phyloP scores from a whole-genome alignment of 176 grass and related monocot genomes.

The Aegilops longissima region DNA sequence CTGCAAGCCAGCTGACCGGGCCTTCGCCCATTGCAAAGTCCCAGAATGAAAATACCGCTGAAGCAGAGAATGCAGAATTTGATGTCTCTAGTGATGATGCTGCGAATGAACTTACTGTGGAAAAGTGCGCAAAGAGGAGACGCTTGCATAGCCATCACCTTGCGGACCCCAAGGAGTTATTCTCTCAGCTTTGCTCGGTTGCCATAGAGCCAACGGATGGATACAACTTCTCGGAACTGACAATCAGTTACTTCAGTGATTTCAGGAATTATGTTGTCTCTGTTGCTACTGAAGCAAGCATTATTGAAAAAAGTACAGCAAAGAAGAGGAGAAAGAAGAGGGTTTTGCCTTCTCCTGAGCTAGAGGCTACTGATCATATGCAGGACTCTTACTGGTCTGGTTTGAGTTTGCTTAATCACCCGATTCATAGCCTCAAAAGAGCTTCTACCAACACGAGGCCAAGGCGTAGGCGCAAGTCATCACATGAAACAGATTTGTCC shows the following conservation, averaged over 20 bases:
- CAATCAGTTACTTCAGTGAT: conserved; percentile 77
- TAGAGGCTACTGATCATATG: conserved; percentile 79
- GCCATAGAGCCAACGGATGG: conserved; percentile 61
- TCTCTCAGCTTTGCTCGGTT: conserved; percentile 59
- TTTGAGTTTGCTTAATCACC: conserved; percentile 73
- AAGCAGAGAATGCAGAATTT: conserved; percentile 76
- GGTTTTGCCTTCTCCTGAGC: conserved; percentile 40
- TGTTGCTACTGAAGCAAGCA: conserved; percentile 54
- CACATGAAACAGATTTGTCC: conserved; percentile 20
- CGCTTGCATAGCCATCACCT: conserved; percentile 55
- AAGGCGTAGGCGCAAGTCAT: conserved; percentile 50
- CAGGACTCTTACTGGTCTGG: conserved; percentile 98
- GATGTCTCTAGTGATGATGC: conserved; percentile 80
- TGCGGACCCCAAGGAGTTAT: conserved; percentile 63
- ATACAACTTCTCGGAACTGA: conserved; percentile 37
- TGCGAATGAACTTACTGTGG: conserved; percentile 39
- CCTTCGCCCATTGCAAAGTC: conserved; percentile 50
- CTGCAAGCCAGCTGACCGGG: conserved; percentile 87
- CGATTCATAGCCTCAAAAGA: conserved; percentile 42
- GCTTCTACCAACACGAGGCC: conserved; percentile 38
- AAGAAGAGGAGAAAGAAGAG: conserved; percentile 80
- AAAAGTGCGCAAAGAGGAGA: conserved; percentile 61
- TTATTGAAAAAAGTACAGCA: conserved; percentile 51
- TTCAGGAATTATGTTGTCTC: conserved; percentile 74
- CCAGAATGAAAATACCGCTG: conserved; percentile 52